Percentiles rank a stretch among this genome's conserved stretches.
Evolutionary conservation across 2,329 filamentous ascomycete genomes (phyloP).

Genomic region (Cercospora zeae-maydis): DNA sequence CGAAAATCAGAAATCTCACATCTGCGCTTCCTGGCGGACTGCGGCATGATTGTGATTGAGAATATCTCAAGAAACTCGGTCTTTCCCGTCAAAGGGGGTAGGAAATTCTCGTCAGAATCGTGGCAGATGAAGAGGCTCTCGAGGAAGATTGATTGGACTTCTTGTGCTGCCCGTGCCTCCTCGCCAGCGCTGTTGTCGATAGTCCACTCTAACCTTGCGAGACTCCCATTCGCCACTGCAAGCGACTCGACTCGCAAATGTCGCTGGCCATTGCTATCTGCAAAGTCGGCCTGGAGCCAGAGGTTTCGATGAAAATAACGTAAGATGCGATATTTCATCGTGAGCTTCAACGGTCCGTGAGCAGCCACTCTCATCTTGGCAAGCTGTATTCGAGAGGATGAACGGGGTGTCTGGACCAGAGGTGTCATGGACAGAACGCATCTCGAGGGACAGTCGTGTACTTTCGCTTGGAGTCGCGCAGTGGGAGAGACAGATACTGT

Average conservation of each 20-base stretch:
- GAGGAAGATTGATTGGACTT: neutral
- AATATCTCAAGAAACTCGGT: neutral
- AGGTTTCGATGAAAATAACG: neutral
- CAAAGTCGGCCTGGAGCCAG: neutral
- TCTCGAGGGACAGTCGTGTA: neutral
- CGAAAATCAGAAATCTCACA: neutral
- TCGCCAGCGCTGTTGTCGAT: neutral
- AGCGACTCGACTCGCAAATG: neutral
- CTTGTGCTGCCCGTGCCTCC: neutral
- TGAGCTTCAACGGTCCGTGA: constrained; percentile 1
- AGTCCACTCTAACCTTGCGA: neutral
- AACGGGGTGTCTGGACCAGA: neutral
- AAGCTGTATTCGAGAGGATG: neutral
- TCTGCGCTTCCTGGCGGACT: neutral
- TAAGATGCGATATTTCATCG: neutral
- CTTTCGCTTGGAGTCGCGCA: neutral
- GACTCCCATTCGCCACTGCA: neutral
- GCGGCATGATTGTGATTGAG: neutral
- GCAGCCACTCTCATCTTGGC: neutral
- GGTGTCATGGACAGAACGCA: neutral
- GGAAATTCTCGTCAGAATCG: neutral
- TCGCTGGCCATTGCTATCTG: neutral
- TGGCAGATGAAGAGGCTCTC: neutral
- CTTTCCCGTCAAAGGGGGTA: neutral
- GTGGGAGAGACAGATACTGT: neutral